Conservation (phyloP, 2,329 filamentous ascomycete genomes). For the Colletotrichum somersetense region DNA sequence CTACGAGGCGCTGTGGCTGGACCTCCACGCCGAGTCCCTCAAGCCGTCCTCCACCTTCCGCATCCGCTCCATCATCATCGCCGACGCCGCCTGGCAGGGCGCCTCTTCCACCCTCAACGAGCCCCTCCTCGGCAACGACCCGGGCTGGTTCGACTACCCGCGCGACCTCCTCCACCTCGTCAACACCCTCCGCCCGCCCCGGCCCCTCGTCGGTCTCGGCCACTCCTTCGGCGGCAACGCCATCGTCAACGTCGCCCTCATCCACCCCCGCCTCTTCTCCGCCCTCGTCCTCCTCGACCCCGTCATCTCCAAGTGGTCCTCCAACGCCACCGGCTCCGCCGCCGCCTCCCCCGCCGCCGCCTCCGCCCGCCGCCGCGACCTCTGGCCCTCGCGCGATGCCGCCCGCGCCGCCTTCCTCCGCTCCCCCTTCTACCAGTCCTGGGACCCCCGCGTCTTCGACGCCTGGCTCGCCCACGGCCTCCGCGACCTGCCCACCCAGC, state of each 20-base stretch:
- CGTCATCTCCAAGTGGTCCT: conserved; percentile 72
- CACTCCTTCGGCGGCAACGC: conserved; percentile 90
- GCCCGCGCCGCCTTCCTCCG: conserved; percentile 76
- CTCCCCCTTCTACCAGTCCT: conserved; percentile 82
- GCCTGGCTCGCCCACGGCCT: conserved; percentile 80
- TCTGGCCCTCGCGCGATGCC: conserved; percentile 81
- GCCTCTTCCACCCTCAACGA: conserved; percentile 84
- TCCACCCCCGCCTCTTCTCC: conserved; percentile 85
- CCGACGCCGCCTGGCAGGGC: conserved; percentile 89
- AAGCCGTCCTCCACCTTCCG: conserved; percentile 64
- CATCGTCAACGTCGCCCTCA: conserved; percentile 77
- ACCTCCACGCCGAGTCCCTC: conserved; percentile 73
- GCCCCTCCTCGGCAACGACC: conserved; percentile 82
- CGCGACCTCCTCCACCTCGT: conserved; percentile 88
- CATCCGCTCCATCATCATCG: conserved; percentile 89
- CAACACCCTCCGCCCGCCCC: conserved; percentile 84
- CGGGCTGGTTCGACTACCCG: conserved; percentile 83
- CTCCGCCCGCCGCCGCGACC: conserved; percentile 80
- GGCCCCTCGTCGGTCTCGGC: conserved; percentile 85
- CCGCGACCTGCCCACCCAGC: conserved; percentile 75
- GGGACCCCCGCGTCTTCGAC: conserved; percentile 85
- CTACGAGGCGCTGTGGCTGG: conserved; percentile 93
- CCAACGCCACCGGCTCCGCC: conserved; percentile 50
- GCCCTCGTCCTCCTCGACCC: conserved; percentile 86
- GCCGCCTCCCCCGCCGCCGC: conserved; percentile 62